Evolutionary conservation across 225 moss, liverwort and hornwort genomes (phyloP).

Genomic region (Straminergon stramineum): DNA sequence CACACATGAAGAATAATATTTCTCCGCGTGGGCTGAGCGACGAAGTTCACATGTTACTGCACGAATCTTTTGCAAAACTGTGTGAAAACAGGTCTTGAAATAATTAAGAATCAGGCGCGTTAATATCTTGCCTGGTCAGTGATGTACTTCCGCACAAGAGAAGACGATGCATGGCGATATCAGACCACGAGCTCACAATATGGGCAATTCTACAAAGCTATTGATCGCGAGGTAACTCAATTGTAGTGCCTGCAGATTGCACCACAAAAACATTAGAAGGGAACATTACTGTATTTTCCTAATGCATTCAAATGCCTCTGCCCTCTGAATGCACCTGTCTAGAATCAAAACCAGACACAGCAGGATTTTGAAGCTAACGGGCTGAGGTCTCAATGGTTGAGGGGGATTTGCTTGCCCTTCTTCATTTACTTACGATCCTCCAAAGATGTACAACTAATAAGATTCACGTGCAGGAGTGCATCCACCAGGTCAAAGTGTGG

Average conservation of each 20-base stretch:
- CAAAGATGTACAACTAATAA: background rate
- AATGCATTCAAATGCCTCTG: no score
- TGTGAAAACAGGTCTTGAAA: background rate
- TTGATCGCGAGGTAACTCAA: slow-evolving; percentile 11
- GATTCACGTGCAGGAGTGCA: background rate
- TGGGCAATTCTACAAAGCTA: slow-evolving; percentile 47
- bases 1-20: background rate
- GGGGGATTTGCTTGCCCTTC: background rate
- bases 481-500: background rate
- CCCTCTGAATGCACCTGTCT: background rate
- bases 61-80: background rate
- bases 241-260: background rate
- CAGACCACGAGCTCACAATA: slow-evolving; percentile 67
- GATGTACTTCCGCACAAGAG: slow-evolving; percentile 38
- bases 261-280: background rate
- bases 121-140: background rate
- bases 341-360: background rate
- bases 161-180: slow-evolving; percentile 54
- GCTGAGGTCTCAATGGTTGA: background rate
- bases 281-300: background rate
- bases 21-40: background rate
- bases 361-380: background rate
- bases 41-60: background rate
- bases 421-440: background rate
- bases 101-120: background rate